Conservation (phyloP, 148 eudicot genomes). For the Vaccinium darrowii region DNA sequence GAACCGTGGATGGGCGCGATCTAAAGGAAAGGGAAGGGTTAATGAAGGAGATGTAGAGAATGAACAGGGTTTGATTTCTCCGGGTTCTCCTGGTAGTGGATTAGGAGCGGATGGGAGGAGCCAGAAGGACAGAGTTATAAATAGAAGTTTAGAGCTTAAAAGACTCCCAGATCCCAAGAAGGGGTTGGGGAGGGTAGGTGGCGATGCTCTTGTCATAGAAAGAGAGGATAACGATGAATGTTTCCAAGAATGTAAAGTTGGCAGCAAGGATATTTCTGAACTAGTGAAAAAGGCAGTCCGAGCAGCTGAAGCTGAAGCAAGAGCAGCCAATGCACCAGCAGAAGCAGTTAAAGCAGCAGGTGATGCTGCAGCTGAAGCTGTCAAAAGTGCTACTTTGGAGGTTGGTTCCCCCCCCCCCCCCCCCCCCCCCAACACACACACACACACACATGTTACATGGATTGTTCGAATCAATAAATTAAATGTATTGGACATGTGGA, state of each 20-base stretch:
- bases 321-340: conserved; percentile 74
- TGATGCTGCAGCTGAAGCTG: conserved; percentile 96
- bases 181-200: conserved; percentile 26
- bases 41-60: conserved; percentile 48
- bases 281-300: conserved; percentile 81
- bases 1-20: conserved; percentile 43
- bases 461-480: not conserved
- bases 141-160: conserved; percentile 46
- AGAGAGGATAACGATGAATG: conserved; percentile 77
- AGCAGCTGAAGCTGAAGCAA: conserved; percentile 99
- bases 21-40: conserved; percentile 53
- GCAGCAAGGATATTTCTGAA: conserved; percentile 75
- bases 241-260: conserved; percentile 76
- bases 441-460: not conserved
- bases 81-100: conserved; percentile 59
- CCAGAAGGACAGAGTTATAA: conserved; percentile 43
- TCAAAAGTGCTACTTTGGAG: conserved; percentile 88
- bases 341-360: conserved; percentile 94
- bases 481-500: not conserved
- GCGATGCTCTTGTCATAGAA: conserved; percentile 41
- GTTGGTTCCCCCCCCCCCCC: conserved; percentile 34
- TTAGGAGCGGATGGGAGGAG: conserved; percentile 54
- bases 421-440: too few species aligned
- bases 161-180: conserved; percentile 43
- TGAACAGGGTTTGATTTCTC: conserved; percentile 59